Conservation (phyloP, 2,329 filamentous ascomycete genomes). For the Fusarium armeniacum region DNA sequence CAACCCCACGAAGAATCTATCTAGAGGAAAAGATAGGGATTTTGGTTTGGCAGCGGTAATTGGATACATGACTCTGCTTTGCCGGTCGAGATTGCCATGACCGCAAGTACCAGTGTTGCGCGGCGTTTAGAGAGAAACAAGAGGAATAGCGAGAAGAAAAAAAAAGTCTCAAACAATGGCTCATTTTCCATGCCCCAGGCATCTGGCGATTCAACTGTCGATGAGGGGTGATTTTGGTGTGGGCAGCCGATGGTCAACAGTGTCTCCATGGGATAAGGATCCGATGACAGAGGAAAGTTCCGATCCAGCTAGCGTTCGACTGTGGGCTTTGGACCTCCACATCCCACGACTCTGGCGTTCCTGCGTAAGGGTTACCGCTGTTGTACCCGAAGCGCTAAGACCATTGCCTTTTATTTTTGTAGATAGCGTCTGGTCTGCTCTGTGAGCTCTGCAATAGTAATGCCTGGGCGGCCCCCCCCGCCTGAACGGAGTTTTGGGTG, state of each 20-base stretch:
- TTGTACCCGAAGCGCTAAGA: conserved; percentile 39
- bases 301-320: conserved; percentile 47
- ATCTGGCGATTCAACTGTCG: conserved; percentile 36
- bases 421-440: conserved; percentile 2
- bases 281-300: conserved; percentile 49
- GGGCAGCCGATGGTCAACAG: conserved; percentile 41
- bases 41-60: conserved; percentile 26
- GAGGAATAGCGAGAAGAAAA: background rate
- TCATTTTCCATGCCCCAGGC: conserved; percentile 29
- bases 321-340: conserved; percentile 46
- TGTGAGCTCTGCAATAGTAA: background rate
- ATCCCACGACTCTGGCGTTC: conserved; percentile 48
- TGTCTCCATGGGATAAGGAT: conserved; percentile 29
- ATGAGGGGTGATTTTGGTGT: conserved; percentile 42
- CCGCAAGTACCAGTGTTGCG: conserved; percentile 20
- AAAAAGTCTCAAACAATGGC: conserved; percentile 42
- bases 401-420: conserved; percentile 25
- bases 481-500: conserved; percentile 10
- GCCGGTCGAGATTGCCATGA: conserved; percentile 19
- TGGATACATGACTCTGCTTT: conserved; percentile 32
- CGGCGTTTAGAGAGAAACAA: conserved; percentile 18
- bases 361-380: conserved; percentile 52
- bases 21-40: conserved; percentile 13
- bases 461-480: conserved; percentile 9
- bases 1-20: background rate